Percentiles rank a stretch among this genome's conserved stretches.
Conservation (phyloP, 257 asterid species). For the Scutellaria minor region DNA sequence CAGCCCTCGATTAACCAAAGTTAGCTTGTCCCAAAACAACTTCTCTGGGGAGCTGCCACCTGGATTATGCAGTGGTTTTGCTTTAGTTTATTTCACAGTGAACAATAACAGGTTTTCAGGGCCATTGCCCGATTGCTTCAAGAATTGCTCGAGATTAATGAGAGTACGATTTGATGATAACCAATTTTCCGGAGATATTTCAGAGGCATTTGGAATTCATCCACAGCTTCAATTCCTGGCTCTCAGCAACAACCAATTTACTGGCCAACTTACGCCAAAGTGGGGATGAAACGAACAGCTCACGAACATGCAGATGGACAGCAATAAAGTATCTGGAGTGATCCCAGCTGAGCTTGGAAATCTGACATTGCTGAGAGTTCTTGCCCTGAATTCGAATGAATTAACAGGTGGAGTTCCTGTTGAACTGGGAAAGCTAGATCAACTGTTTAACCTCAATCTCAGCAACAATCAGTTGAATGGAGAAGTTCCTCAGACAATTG, state of each 20-base stretch:
- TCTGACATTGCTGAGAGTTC: slow-evolving; percentile 51
- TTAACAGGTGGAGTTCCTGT: slow-evolving; percentile 64
- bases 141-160: slow-evolving; percentile 53
- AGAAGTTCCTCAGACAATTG: slow-evolving; percentile 56
- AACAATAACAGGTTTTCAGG: slow-evolving; percentile 66
- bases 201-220: slow-evolving; percentile 68
- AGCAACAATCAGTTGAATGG: slow-evolving; percentile 67
- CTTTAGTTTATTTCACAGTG: slow-evolving; percentile 53
- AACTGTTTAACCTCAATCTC: slow-evolving; percentile 51
- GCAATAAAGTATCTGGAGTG: slow-evolving; percentile 60
- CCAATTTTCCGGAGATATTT: slow-evolving; percentile 59
- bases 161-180: slow-evolving; percentile 72
- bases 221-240: slow-evolving; percentile 55
- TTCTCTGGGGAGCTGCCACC: slow-evolving; percentile 74
- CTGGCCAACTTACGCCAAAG: slow-evolving; percentile 57
- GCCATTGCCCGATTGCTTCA: slow-evolving; percentile 68
- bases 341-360: slow-evolving; percentile 77
- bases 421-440: slow-evolving; percentile 51
- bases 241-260: slow-evolving; percentile 59
- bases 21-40: slow-evolving; percentile 60
- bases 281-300: slow-evolving; percentile 64
- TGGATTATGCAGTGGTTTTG: slow-evolving; percentile 60
- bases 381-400: slow-evolving; percentile 61
- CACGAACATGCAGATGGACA: slow-evolving; percentile 53
- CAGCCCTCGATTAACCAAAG: slow-evolving; percentile 47